phyloP scores from a whole-genome alignment of 2,329 filamentous ascomycete genomes.

The Alternaria incomplexa region DNA sequence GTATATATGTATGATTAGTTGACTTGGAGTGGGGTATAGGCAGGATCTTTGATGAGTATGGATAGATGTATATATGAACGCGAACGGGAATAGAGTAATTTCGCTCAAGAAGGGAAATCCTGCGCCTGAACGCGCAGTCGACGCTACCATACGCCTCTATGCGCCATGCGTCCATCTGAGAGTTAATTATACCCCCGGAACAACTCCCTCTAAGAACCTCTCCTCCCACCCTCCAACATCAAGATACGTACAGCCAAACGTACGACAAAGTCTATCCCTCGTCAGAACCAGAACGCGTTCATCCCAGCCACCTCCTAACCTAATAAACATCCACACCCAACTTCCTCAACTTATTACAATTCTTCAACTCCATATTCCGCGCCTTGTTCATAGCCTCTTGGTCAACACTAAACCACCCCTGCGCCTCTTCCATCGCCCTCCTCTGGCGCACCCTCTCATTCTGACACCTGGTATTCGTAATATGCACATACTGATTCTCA shows the following conservation, averaged over 20 bases:
- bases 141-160: slow-evolving; percentile 3
- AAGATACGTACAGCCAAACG: background rate
- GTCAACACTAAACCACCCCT: slow-evolving; percentile 87
- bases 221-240: background rate
- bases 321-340: slow-evolving; percentile 41
- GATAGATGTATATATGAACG: background rate
- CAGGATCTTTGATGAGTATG: background rate
- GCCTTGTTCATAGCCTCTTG: slow-evolving; percentile 78
- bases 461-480: slow-evolving; percentile 74
- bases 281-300: background rate
- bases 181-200: background rate
- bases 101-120: slow-evolving; percentile 1
- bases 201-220: background rate
- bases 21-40: background rate
- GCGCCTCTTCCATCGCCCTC: slow-evolving; percentile 75
- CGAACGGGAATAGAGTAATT: background rate
- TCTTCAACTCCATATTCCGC: slow-evolving; percentile 64
- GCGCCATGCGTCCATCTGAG: slow-evolving; percentile 13
- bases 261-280: background rate
- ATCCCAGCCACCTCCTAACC: background rate
- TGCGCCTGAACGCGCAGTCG: background rate
- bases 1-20: background rate
- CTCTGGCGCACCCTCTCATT: slow-evolving; percentile 70
- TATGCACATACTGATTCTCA: slow-evolving; percentile 73
- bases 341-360: slow-evolving; percentile 62